Conservation (phyloP, 2,329 filamentous ascomycete species). For the Botryosphaeria dothidea region DNA sequence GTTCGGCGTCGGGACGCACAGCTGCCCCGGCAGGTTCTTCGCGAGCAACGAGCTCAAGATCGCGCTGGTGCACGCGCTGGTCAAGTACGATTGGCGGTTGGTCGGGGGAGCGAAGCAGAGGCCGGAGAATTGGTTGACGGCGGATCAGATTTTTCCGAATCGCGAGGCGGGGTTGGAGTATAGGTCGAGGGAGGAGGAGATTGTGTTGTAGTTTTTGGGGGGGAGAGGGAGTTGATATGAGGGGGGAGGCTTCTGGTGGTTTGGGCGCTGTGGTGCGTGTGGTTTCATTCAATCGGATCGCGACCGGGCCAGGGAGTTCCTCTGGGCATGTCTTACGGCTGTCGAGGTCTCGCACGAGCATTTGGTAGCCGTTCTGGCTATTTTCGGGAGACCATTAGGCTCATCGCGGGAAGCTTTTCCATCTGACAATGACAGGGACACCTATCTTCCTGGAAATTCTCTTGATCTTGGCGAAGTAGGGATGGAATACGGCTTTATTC, state of each 20-base stretch:
- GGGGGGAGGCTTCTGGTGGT: not conserved
- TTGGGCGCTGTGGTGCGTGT: not conserved
- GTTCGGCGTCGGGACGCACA: constrained; percentile 34
- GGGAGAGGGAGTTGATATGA: not conserved
- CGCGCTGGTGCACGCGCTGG: constrained; percentile 22
- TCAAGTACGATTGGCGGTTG: constrained; percentile 23
- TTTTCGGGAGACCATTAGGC: too few relatives aligned
- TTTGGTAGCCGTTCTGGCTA: too few relatives aligned
- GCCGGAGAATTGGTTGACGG: not conserved
- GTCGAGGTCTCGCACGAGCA: too few relatives aligned
- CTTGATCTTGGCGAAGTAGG: too few relatives aligned
- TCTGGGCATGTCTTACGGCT: too few relatives aligned
- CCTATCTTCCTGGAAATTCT: too few relatives aligned
- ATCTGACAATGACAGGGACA: too few relatives aligned
- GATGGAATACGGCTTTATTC: too few relatives aligned
- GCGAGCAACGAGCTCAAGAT: constrained; percentile 27
- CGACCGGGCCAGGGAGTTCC: too few relatives aligned
- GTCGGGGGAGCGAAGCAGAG: not conserved
- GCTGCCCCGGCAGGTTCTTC: constrained; percentile 29
- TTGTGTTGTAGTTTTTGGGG: not conserved
- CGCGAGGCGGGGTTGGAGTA: not conserved
- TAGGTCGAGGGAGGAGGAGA: not conserved
- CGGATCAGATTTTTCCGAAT: not conserved
- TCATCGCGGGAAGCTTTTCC: too few relatives aligned
- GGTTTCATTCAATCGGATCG: too few relatives aligned